A percentile compares a stretch with the other conserved stretches of the same genome.
Evolutionary conservation across 179 eudicot genomes (phyloP).

Genomic region (Heliamphora pulchella): DNA sequence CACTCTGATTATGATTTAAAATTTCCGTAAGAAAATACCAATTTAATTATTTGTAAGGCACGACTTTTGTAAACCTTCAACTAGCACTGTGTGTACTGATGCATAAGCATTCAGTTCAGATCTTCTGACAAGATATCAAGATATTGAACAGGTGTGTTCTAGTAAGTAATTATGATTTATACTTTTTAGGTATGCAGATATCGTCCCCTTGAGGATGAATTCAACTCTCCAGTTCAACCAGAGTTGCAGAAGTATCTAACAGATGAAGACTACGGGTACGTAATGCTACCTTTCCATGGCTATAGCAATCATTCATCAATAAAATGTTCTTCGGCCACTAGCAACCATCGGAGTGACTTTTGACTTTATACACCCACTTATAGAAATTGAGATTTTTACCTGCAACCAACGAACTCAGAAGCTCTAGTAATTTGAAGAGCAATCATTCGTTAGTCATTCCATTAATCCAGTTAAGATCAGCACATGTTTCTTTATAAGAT

Average conservation of each 20-base stretch:
- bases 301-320: not conserved
- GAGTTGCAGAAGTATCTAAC: conserved; percentile 79
- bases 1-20: not conserved
- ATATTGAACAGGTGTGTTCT: not conserved
- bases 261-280: conserved; percentile 85
- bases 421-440: too few relatives aligned
- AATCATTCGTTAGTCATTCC: too few relatives aligned
- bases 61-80: not conserved
- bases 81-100: not conserved
- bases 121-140: not conserved
- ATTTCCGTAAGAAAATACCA: not conserved
- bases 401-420: too few relatives aligned
- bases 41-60: not conserved
- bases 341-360: too few relatives aligned
- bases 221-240: conserved; percentile 55
- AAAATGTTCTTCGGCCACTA: too few relatives aligned
- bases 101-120: not conserved
- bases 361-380: too few relatives aligned
- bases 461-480: too few relatives aligned
- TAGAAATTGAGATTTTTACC: too few relatives aligned
- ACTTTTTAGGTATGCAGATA: conserved; percentile 73
- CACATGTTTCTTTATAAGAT: too few relatives aligned
- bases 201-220: conserved; percentile 77
- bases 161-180: not conserved
- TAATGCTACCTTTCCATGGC: not conserved